A percentile compares a stretch with the other conserved stretches of the same genome.
Evolutionary conservation across 2,329 filamentous ascomycete species (phyloP).

Genomic region (Pseudocercospora eumusae): DNA sequence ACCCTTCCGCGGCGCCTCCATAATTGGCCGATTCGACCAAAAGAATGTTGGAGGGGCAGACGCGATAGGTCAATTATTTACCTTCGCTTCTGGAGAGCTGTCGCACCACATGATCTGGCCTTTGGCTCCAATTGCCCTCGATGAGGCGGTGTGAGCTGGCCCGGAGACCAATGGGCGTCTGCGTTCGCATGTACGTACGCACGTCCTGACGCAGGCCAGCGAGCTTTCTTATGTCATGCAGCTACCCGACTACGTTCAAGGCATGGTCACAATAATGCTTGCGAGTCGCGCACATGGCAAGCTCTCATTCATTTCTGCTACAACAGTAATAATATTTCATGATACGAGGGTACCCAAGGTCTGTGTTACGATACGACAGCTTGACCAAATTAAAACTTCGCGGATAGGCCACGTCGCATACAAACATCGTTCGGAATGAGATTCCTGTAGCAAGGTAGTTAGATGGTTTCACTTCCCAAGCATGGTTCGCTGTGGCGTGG

Average conservation of each 20-base stretch:
- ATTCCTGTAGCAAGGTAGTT: neutral
- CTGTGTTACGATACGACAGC: constrained; percentile 1
- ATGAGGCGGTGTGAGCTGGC: constrained; percentile 22
- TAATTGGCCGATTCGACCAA: neutral
- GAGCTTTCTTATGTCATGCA: constrained; percentile 9
- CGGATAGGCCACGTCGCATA: constrained; percentile 7
- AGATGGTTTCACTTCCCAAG: neutral
- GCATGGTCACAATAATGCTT: neutral
- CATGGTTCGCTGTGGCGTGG: neutral
- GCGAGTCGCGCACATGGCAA: neutral
- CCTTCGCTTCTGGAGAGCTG: neutral
- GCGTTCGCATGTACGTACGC: constrained; percentile 6
- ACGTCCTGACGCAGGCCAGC: constrained; percentile 17
- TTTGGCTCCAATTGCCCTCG: constrained; percentile 8
- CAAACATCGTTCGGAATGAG: constrained; percentile 4
- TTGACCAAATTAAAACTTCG: neutral
- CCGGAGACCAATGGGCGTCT: constrained; percentile 3
- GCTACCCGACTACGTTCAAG: constrained; percentile 1
- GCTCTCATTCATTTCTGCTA: neutral
- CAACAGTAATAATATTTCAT: neutral
- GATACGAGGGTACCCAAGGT: constrained; percentile 2
- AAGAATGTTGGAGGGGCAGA: constrained; percentile 10
- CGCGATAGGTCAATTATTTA: constrained; percentile 16
- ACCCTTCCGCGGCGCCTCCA: constrained; percentile 4
- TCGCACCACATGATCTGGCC: constrained; percentile 19